Percentiles rank a stretch among this genome's conserved stretches.
These are phyloP conservation scores for Mortierella sp. DNA, from an alignment of 371 early-diverging fungal species.

Conservation along the genomic window DNA sequence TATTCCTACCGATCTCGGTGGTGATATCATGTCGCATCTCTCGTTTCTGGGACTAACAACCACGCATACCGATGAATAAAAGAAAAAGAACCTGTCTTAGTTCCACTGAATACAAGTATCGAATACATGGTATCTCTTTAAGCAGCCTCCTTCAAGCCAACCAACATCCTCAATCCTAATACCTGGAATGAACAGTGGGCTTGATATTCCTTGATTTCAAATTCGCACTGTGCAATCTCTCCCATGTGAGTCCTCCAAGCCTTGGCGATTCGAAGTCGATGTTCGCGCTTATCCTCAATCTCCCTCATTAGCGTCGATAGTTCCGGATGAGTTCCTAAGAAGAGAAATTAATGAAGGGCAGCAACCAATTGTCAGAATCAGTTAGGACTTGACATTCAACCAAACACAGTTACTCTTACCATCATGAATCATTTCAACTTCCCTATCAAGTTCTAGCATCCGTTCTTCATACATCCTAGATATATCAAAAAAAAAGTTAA, in stretches of 20 bases:
- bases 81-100: not conserved
- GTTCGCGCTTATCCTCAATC: constrained; percentile 68
- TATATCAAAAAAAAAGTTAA: not conserved
- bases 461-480: constrained; percentile 72
- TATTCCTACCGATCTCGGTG: constrained; percentile 20
- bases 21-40: constrained; percentile 35
- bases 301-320: constrained; percentile 66
- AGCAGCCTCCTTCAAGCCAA: not conserved
- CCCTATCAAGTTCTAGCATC: constrained; percentile 69
- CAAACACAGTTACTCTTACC: constrained; percentile 47
- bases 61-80: not conserved
- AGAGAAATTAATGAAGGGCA: too few relatives aligned
- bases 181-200: constrained; percentile 59
- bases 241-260: constrained; percentile 68
- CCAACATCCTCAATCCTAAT: not conserved
- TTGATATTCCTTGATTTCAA: constrained; percentile 70
- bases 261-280: constrained; percentile 65
- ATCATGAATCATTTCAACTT: constrained; percentile 69
- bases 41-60: constrained; percentile 36
- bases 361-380: too few relatives aligned
- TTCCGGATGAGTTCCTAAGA: constrained; percentile 59
- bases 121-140: too few relatives aligned
- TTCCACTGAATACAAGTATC: not conserved
- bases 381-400: not conserved
- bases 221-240: constrained; percentile 63